These are phyloP conservation scores for Nasturtium officinale DNA, from an alignment of 345 rosid genomes.

Conservation along the genomic window DNA sequence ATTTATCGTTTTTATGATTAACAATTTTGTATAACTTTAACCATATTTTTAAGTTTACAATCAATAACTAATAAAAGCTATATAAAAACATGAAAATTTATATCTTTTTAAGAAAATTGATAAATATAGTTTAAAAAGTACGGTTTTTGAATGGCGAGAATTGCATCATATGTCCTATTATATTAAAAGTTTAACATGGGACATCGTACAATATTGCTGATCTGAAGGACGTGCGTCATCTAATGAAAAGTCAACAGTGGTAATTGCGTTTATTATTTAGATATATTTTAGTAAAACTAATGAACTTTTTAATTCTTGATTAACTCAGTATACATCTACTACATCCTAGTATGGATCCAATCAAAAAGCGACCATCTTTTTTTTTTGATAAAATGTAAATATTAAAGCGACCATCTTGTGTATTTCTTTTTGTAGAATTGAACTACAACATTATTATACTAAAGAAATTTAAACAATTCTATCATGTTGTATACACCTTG, in stretches of 20 bases:
- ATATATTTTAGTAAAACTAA: not conserved
- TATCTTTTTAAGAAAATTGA: too few relatives aligned
- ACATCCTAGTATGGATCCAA: too few relatives aligned
- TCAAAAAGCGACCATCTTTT: too few relatives aligned
- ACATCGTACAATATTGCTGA: not conserved
- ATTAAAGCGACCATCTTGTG: too few relatives aligned
- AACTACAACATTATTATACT: not conserved
- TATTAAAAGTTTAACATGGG: slow-evolving; percentile 1
- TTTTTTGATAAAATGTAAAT: too few relatives aligned
- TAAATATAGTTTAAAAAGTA: too few relatives aligned
- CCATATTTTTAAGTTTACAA: too few relatives aligned
- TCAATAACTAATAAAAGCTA: too few relatives aligned
- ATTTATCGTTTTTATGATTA: too few relatives aligned
- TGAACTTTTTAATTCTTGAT: not conserved
- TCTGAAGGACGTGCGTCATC: slow-evolving; percentile 18
- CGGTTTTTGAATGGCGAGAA: not conserved
- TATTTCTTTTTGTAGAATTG: not conserved
- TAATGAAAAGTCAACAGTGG: slow-evolving; percentile 18
- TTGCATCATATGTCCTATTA: not conserved
- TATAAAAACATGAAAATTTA: too few relatives aligned
- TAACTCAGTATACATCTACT: slow-evolving; percentile 17
- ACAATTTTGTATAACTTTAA: too few relatives aligned
- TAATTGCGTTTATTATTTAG: not conserved
- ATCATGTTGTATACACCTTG: too few relatives aligned
- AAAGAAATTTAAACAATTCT: not conserved